Percentiles rank a stretch among this genome's conserved stretches.
Evolutionary conservation across 306 rosid species (phyloP).

Genomic region (Dryas drummondii): DNA sequence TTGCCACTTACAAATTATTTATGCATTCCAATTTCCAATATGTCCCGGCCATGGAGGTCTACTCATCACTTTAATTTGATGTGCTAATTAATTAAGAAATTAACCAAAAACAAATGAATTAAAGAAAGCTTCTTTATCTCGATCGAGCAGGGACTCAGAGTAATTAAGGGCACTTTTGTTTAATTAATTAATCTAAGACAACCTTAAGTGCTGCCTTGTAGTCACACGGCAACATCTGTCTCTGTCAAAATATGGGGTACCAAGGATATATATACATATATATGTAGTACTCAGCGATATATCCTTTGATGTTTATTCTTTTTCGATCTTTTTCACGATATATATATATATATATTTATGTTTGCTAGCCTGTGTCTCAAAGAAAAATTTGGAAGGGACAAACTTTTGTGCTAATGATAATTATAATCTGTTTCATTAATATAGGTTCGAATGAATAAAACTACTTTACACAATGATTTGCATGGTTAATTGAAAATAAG

Average conservation of each 20-base stretch:
- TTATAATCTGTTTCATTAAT: no score
- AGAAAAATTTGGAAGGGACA: no score
- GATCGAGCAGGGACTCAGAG: not conserved
- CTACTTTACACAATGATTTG: no score
- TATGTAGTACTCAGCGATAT: no score
- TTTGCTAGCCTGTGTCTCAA: no score
- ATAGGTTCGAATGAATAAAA: no score
- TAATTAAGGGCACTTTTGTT: not conserved
- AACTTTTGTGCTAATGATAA: no score
- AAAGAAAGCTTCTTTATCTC: not conserved
- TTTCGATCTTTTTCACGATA: no score
- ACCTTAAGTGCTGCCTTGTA: conserved; percentile 29
- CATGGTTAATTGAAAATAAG: no score
- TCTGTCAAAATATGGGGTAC: conserved; percentile 34
- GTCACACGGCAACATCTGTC: conserved; percentile 45
- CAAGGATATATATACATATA: not conserved
- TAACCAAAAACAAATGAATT: not conserved
- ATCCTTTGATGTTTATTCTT: no score
- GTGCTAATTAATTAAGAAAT: conserved; percentile 1
- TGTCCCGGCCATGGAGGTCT: not conserved
- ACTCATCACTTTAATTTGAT: not conserved
- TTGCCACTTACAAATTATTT: not conserved
- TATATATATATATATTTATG: no score
- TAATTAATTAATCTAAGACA: conserved; percentile 15
- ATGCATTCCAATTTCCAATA: not conserved